Evolutionary conservation across 495 filamentous ascomycete species (phyloP).

Genomic region (Trichoderma asperelloides): DNA sequence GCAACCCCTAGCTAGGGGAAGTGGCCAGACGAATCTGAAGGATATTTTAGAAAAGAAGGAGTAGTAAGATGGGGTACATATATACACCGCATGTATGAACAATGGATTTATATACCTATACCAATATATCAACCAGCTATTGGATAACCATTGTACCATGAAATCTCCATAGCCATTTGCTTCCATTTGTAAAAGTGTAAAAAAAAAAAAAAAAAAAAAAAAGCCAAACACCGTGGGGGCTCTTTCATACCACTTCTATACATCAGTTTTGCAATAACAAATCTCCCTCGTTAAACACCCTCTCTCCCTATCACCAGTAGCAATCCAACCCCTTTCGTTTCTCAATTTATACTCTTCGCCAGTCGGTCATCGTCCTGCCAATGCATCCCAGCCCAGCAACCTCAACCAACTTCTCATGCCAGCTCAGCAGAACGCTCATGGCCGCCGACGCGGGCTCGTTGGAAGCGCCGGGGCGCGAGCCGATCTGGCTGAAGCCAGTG

Average conservation of each 20-base stretch:
- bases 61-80: background rate
- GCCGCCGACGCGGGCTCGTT: constrained; percentile 73
- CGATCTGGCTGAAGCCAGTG: constrained; percentile 77
- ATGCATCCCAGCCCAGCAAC: constrained; percentile 81
- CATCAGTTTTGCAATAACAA: background rate
- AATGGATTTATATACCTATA: background rate
- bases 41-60: constrained; percentile 56
- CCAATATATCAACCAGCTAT: background rate
- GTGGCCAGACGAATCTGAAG: constrained; percentile 71
- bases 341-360: constrained; percentile 62
- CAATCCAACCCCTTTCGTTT: background rate
- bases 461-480: constrained; percentile 49
- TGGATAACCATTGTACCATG: background rate
- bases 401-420: constrained; percentile 94
- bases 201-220: background rate
- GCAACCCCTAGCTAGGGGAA: constrained; percentile 73
- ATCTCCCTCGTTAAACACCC: background rate
- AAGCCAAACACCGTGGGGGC: background rate
- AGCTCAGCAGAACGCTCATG: constrained; percentile 89
- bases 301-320: background rate
- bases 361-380: constrained; percentile 84
- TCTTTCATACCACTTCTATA: background rate
- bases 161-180: background rate
- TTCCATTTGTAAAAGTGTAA: background rate
- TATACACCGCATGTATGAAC: background rate